A percentile compares a stretch with the other conserved stretches of the same genome.
Evolutionary conservation across 2,329 filamentous ascomycete species (phyloP).

Genomic region (Huntiella bhutanensis): DNA sequence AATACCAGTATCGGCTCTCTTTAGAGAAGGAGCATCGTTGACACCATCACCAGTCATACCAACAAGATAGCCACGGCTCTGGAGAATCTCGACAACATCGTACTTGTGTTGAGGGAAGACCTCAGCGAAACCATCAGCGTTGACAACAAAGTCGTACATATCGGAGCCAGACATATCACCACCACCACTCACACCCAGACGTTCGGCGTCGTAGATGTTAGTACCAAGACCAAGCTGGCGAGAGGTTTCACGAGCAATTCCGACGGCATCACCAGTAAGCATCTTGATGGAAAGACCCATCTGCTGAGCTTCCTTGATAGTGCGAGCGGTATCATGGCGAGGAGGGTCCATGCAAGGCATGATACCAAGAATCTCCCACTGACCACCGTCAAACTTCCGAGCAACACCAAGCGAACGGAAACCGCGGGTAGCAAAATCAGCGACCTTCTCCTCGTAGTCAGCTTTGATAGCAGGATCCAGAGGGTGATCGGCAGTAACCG

Average conservation of each 20-base stretch:
- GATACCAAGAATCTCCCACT: no score
- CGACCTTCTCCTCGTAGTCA: constrained; percentile 82
- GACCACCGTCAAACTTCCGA: constrained; percentile 62
- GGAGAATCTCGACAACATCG: constrained; percentile 80
- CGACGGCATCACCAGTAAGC: constrained; percentile 87
- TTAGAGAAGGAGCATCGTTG: constrained; percentile 80
- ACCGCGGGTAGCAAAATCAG: constrained; percentile 79
- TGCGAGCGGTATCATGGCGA: constrained; percentile 76
- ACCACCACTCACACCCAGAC: constrained; percentile 72
- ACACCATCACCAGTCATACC: constrained; percentile 95
- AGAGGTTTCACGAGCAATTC: no score
- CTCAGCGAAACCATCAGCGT: constrained; percentile 85
- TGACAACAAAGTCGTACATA: constrained; percentile 89
- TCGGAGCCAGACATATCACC: constrained; percentile 88
- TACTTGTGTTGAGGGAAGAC: constrained; percentile 94
- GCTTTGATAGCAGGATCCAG: constrained; percentile 59
- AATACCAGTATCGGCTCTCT: constrained; percentile 93
- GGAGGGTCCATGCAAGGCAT: constrained; percentile 83
- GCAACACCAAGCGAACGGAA: constrained; percentile 89
- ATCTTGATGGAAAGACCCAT: constrained; percentile 87
- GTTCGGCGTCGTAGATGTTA: constrained; percentile 86
- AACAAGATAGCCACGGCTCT: constrained; percentile 82
- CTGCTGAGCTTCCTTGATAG: constrained; percentile 73
- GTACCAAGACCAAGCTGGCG: constrained; percentile 81
- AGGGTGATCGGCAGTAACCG: constrained; percentile 67